These are phyloP conservation scores for Paramecium pentaurelia DNA, from an alignment of 73 alveolate genomes.

Conservation along the genomic window DNA sequence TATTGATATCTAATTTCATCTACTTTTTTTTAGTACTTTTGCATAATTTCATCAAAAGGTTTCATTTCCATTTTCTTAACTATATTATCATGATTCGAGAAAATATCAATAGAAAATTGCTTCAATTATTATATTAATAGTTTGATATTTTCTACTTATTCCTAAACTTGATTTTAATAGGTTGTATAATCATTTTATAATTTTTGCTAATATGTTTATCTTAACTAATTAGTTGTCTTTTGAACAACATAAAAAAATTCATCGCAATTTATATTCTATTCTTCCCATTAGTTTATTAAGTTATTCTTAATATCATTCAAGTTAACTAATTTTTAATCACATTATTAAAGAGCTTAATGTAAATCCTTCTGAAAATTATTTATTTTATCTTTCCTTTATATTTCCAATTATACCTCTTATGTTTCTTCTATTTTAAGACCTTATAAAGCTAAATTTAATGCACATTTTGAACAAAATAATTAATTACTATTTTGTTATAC, in stretches of 20 bases:
- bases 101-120: neutral
- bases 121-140: neutral
- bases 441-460: conserved; percentile 15
- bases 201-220: neutral
- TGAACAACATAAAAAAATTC: neutral
- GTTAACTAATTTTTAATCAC: neutral
- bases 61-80: conserved; percentile 50
- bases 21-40: neutral
- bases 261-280: neutral
- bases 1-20: neutral
- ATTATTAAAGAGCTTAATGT: neutral
- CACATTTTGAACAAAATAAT: conserved; percentile 48
- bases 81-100: neutral
- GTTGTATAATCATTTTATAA: neutral
- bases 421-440: conserved; percentile 41
- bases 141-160: neutral
- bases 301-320: neutral
- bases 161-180: neutral
- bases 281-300: neutral
- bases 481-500: neutral
- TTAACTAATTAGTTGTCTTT: neutral
- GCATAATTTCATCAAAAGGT: conserved; percentile 40
- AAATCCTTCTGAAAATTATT: neutral
- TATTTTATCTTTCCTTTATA: neutral
- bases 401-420: conserved; percentile 7